Conservation (phyloP, 148 eudicot genomes). For the Polygonum aviculare region DNA sequence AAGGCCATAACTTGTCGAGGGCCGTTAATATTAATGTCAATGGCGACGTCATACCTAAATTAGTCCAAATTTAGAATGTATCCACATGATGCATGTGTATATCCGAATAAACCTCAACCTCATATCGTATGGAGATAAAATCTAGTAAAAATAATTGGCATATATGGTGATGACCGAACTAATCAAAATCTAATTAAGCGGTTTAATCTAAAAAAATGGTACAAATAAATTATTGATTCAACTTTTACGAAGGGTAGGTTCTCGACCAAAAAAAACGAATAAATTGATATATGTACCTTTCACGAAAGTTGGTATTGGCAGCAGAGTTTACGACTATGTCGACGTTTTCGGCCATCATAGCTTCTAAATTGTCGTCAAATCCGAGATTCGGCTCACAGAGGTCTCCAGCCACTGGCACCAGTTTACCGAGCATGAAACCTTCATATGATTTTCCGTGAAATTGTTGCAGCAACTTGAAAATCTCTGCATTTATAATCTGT, state of each 20-base stretch:
- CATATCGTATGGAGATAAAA: background rate
- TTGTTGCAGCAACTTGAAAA: constrained; percentile 73
- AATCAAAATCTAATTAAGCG: no score
- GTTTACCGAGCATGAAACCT: constrained; percentile 81
- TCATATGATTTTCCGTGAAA: constrained; percentile 76
- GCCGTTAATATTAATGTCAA: constrained; percentile 84
- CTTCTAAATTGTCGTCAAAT: constrained; percentile 34
- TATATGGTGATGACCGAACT: no score
- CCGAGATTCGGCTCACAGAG: constrained; percentile 79
- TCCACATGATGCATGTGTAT: no score
- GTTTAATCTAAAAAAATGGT: no score
- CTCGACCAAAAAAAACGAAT: no score
- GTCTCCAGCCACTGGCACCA: constrained; percentile 87
- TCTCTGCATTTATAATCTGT: constrained; percentile 69
- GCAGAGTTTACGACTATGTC: constrained; percentile 89
- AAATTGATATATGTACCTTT: constrained; percentile 22
- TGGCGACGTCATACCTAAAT: constrained; percentile 96
- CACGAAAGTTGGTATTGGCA: constrained; percentile 93
- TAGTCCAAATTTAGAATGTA: constrained; percentile 4
- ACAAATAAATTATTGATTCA: no score
- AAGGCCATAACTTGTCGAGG: constrained; percentile 74
- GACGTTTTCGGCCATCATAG: constrained; percentile 50
- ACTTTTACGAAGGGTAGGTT: no score
- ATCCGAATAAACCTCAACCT: no score
- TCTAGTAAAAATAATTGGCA: no score